phyloP scores from a whole-genome alignment of 345 rosid genomes.

The Brassica nigra region DNA sequence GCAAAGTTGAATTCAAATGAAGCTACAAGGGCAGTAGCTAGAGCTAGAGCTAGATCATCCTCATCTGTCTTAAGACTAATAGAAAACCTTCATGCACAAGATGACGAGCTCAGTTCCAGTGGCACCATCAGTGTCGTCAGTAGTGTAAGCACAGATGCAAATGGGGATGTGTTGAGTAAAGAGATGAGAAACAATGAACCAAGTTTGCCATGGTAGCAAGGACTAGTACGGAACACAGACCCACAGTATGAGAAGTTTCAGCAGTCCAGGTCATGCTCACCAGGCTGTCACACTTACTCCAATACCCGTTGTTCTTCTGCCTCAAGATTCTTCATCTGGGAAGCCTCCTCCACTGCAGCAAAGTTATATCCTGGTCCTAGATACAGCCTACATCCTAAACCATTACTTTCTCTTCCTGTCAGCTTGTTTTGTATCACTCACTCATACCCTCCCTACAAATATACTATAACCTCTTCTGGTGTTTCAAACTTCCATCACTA shows the following conservation, averaged over 20 bases:
- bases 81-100: constrained; percentile 54
- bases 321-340: constrained; percentile 56
- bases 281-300: constrained; percentile 68
- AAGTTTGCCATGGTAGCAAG: constrained; percentile 69
- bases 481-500: too few species aligned
- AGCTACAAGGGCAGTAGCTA: constrained; percentile 87
- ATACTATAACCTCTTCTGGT: too few species aligned
- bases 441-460: too few species aligned
- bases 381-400: too few species aligned
- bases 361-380: background rate
- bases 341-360: constrained; percentile 55
- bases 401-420: too few species aligned
- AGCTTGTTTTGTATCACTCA: too few species aligned
- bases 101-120: constrained; percentile 79
- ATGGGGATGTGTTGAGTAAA: constrained; percentile 49
- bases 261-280: constrained; percentile 83
- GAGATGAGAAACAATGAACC: constrained; percentile 57
- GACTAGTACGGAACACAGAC: constrained; percentile 85
- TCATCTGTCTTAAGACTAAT: constrained; percentile 80
- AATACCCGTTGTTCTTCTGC: constrained; percentile 42
- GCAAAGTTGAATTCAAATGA: constrained; percentile 82
- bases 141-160: constrained; percentile 71
- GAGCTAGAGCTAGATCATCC: constrained; percentile 95
- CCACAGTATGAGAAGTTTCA: constrained; percentile 78
- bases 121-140: constrained; percentile 77